These are phyloP conservation scores for Colletotrichum scovillei DNA, from an alignment of 2,329 filamentous ascomycete species.

Conservation along the genomic window DNA sequence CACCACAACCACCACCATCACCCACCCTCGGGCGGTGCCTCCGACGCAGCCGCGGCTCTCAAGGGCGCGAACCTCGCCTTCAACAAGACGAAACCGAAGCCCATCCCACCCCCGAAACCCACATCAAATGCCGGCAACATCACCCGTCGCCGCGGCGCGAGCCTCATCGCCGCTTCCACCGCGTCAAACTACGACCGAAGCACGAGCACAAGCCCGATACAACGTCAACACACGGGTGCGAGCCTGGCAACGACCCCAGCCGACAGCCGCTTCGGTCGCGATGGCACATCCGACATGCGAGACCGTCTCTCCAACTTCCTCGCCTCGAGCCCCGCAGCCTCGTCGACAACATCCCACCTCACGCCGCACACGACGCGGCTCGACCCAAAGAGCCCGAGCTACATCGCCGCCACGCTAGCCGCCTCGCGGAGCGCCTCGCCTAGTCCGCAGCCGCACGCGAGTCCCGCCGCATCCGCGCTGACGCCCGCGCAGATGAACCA, in stretches of 20 bases:
- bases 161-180: constrained; percentile 57
- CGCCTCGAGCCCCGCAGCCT: constrained; percentile 29
- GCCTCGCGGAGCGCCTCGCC: constrained; percentile 36
- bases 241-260: constrained; percentile 40
- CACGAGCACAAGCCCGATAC: constrained; percentile 37
- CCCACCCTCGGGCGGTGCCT: constrained; percentile 43
- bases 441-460: constrained; percentile 29
- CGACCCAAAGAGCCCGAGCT: constrained; percentile 66
- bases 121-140: background rate
- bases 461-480: constrained; percentile 15
- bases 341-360: constrained; percentile 30
- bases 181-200: constrained; percentile 47
- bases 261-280: constrained; percentile 27
- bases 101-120: constrained; percentile 31
- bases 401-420: constrained; percentile 70
- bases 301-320: constrained; percentile 43
- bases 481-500: constrained; percentile 32
- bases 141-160: constrained; percentile 14
- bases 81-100: constrained; percentile 46
- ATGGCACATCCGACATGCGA: constrained; percentile 33
- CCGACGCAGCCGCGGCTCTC: constrained; percentile 56
- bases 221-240: constrained; percentile 52
- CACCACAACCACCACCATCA: constrained; percentile 37
- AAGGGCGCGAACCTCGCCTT: constrained; percentile 68
- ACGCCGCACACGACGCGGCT: constrained; percentile 37